Conservation (phyloP, 208 protist species). For the Trypanosomatidae sp. region DNA sequence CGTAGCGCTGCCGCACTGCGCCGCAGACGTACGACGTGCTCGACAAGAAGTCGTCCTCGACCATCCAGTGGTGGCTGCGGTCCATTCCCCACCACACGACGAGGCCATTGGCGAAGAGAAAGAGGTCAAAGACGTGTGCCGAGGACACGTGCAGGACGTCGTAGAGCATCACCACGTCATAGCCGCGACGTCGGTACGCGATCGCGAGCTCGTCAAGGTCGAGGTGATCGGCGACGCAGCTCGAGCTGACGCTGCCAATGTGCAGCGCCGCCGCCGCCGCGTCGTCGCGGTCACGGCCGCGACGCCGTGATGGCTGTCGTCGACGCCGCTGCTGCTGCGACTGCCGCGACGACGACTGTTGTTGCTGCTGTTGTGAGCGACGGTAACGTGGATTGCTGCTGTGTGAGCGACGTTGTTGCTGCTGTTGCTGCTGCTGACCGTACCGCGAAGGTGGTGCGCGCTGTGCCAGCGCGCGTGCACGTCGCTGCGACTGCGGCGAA, state of each 20-base stretch:
- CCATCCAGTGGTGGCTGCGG: constrained; percentile 48
- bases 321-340: neutral
- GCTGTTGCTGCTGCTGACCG: neutral
- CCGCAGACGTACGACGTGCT: constrained; percentile 12
- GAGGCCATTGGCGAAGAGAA: constrained; percentile 38
- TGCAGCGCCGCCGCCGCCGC: constrained; percentile 21
- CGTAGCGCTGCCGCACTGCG: constrained; percentile 23
- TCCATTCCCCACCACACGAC: constrained; percentile 71
- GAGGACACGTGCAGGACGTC: constrained; percentile 40
- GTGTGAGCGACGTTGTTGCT: neutral
- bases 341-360: neutral
- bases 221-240: constrained; percentile 27
- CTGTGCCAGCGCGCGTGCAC: constrained; percentile 1
- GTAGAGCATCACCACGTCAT: constrained; percentile 22
- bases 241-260: constrained; percentile 52
- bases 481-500: too few species aligned
- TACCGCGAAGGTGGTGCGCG: neutral
- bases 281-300: constrained; percentile 3
- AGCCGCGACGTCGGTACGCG: constrained; percentile 44
- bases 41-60: constrained; percentile 58
- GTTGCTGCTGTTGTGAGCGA: neutral
- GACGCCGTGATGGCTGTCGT: constrained; percentile 6
- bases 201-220: constrained; percentile 21
- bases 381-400: constrained; percentile 3
- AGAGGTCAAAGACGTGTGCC: constrained; percentile 33